Base-by-base conservation (phyloP, 768 basidiomycete genomes). In the Cantharellus cinnabarinus region DNA sequence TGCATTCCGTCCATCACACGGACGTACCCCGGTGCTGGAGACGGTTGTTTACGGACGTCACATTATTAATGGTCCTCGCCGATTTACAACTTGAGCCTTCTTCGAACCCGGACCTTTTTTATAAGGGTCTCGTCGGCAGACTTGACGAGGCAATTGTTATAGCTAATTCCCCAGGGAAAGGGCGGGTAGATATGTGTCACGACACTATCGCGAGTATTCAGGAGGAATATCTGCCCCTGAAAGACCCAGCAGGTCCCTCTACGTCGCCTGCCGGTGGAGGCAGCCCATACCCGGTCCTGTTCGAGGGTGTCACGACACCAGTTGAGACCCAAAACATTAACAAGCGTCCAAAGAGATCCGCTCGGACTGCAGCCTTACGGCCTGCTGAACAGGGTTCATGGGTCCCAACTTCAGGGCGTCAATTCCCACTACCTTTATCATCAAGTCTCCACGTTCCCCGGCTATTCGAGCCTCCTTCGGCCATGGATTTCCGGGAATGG, bases 91-190 rank as follows among this genome's bases (percentile, higher is more conserved):
- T 10, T 7, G 7, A 54, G 10, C 10, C 7, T 10, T 7, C 14
- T 54, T 7, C 10, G 7, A 37, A 7, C 10, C 10, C 10, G 44
- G 52, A 54, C 38, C 10, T 14, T 7, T 48, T 48, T 48, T 54
- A 54, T 37, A 54, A 54, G 35, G 10, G 35, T 54, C 35, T 10
- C 10, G 35, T 54, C 35, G 52, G 52, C 52, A 54, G 14, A 37
- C 42, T 97, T 35, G 95, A 99, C 66, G 75, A 74, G 63, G 82
- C 83, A 1, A 81, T 97, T 62, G 81, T 98, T 62, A 75, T 93
- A 56, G 82, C 89, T 10, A 91, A 91, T 2, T 79, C 82, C 2
- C 74, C 80, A 34, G 87, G 84, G 2, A 69, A 74, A 15, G 71
- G 73, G 7, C 72, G 83, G 50, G 69, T 79, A 42, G 79, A 84